Base-by-base conservation (phyloP, 1,284 basidiomycete genomes). In the Melampsora americana region DNA sequence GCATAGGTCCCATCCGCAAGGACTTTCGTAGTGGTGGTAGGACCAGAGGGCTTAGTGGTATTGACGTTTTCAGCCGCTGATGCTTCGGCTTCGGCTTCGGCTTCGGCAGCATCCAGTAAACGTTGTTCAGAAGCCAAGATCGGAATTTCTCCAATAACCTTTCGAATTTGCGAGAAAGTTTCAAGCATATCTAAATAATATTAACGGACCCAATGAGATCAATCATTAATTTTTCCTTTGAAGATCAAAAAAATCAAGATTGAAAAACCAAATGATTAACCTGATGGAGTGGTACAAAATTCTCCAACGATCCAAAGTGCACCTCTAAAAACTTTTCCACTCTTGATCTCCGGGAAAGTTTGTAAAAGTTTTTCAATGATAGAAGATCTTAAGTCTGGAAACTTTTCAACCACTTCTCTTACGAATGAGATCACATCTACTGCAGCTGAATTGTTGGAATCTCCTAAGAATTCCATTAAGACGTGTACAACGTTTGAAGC, bases 221-320 rank as follows among this genome's bases (percentile, higher is more conserved):
- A 53, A 18, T 53, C 50, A 53, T 3, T 53, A n/a, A n/a, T 12
- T 53, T 35, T 53, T 23, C 16, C 5, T 23, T 20, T 5, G 5
- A 53, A 18, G 12, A 20, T n/a, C n/a, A n/a, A 3, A 28, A 61
- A 16, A 61, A 26, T 2, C 28, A 26, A 44, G 2, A 5, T 42
- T 50, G 14, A 7, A 48, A 35, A 69, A 48, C n/a, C n/a, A n/a
- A 26, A 26, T 64, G 2, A 61, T 64, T 44, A 32, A 76, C 73
- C 73, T 69, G 68, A 56, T 26, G 60, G 39, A 46, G 73, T 85
- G 68, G 90, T 89, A 64, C 90, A 89, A 81, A 99, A 99, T 85
- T 99, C 96, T 79, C 95, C 96, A 16, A 98, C 87, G 79, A 99
- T 98, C 95, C 95, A 99, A 74, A 99, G 87, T 14, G 97, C 89